Base-by-base conservation (phyloP, 1,139 yeast species). In the Geotrichum fermentans region DNA sequence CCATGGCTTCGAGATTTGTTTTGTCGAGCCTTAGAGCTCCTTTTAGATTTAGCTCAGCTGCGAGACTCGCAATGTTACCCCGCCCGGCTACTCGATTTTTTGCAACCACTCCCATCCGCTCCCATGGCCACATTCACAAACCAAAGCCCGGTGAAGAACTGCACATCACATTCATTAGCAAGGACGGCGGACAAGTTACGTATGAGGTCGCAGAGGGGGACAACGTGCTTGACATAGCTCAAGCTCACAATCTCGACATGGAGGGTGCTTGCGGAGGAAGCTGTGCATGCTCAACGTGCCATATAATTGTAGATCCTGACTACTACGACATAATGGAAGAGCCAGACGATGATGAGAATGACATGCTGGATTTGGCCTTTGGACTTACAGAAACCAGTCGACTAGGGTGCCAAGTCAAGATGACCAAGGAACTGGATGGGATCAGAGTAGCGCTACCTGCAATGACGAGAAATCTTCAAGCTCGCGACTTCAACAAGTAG, bases 231-330 rank as follows among this genome's bases (percentile, higher is more conserved):
- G 98, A 92, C 65, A 89, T 92, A 51, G 98, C 97, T 5, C 98
- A 92, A 69, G 95, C 95, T 3, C 72, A 90, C 63, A 84, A 89
- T 60, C 70, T 92, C 54, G 98, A 92, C 60, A 89, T 92, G 90
- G 98, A 92, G 65, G 96, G 98, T 41, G 98, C 98, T 0, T 92
- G 98, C 69, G 98, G 98, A 33, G 98, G 98, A 1, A 88, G 97
- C 1, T 92, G 98, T 73, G 98, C 98, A 1, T 92, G 98, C 65
- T 89, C 97, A 2, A 92, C 98, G 0, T 92, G 98, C 66, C 98
- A 92, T 69, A 83, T 92, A 52, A 92, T 92, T 46, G 89, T 92
- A 35, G 98, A 92, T 64, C 98, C 98, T 0, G 96, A 84, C 42
- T 89, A 72, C 64, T 92, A 88, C 68, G 98, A 92, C 63, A 78